Evolutionary conservation across 2,329 filamentous ascomycete genomes (phyloP).

Genomic region (Botryotinia narcissicola): DNA sequence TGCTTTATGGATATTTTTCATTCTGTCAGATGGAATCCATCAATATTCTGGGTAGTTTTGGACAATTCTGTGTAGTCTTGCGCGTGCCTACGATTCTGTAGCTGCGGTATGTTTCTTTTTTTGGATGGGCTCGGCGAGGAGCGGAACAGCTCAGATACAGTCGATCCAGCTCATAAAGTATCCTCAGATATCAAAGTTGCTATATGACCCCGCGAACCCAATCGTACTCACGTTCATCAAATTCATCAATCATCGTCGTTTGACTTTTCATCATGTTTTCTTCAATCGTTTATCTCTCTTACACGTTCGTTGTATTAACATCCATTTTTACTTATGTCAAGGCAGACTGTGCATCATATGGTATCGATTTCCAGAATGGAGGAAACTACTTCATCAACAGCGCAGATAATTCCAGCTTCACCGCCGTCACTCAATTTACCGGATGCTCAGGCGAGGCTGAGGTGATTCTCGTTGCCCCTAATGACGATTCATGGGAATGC

Average conservation of each 20-base stretch:
- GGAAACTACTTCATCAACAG: constrained; percentile 18
- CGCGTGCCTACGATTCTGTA: constrained; percentile 6
- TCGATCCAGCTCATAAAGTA: not conserved
- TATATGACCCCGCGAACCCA: constrained; percentile 12
- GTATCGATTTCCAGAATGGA: constrained; percentile 21
- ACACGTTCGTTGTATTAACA: constrained; percentile 13
- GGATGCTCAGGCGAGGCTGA: constrained; percentile 13
- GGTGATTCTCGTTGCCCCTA: constrained; percentile 17
- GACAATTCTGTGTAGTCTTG: not conserved
- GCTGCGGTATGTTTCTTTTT: constrained; percentile 19
- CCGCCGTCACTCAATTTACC: constrained; percentile 16
- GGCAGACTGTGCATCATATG: constrained; percentile 18
- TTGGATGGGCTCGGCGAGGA: constrained; percentile 11
- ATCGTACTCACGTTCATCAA: not conserved
- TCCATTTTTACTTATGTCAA: constrained; percentile 5
- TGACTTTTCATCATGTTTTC: constrained; percentile 17
- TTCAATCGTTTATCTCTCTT: constrained; percentile 7
- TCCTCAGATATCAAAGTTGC: not conserved
- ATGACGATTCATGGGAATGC: constrained; percentile 18
- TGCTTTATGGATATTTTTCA: not conserved
- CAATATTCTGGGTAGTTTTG: not conserved
- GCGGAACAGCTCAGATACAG: not conserved
- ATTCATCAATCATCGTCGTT: constrained; percentile 7
- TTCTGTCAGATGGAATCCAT: not conserved
- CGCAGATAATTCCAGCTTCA: constrained; percentile 13